These are phyloP conservation scores for Acorus gramineus DNA, from an alignment of 106 monocot species.

Conservation along the genomic window DNA sequence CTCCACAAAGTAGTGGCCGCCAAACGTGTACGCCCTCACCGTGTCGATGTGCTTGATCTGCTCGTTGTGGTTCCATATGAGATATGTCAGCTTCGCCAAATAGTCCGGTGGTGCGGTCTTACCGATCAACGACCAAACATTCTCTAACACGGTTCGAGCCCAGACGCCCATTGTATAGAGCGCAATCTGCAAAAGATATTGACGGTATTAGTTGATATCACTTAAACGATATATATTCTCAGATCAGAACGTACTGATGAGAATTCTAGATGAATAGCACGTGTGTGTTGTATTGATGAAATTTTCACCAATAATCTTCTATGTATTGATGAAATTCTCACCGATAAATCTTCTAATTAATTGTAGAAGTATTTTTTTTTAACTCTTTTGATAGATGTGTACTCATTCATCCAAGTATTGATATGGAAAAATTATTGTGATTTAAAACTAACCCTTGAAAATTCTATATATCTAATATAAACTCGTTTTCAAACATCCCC, in stretches of 20 bases:
- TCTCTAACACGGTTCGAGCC: slow-evolving; percentile 36
- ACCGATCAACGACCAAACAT: slow-evolving; percentile 33
- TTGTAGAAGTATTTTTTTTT: too few species aligned
- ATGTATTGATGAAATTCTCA: too few species aligned
- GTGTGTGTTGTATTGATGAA: too few species aligned
- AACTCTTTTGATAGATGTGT: too few species aligned
- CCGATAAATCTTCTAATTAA: too few species aligned
- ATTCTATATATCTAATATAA: too few species aligned
- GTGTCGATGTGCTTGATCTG: slow-evolving; percentile 46
- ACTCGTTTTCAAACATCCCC: too few species aligned
- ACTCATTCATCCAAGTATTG: too few species aligned
- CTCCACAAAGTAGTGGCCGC: slow-evolving; percentile 40
- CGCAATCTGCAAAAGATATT: slow-evolving; percentile 26
- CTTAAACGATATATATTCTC: not conserved
- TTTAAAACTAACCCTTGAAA: too few species aligned
- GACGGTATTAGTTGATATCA: not conserved
- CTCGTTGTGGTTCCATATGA: slow-evolving; percentile 48
- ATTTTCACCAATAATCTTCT: too few species aligned
- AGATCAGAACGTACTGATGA: not conserved
- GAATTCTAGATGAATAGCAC: too few species aligned
- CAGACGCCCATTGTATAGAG: slow-evolving; percentile 46
- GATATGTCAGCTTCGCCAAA: slow-evolving; percentile 35
- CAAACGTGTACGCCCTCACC: slow-evolving; percentile 45
- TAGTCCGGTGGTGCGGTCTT: slow-evolving; percentile 37
- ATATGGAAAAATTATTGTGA: too few species aligned